A percentile compares a stretch with the other conserved stretches of the same genome.
phyloP scores from a whole-genome alignment of 192 early-diverging fungal genomes.

The Coemansia sp. region DNA sequence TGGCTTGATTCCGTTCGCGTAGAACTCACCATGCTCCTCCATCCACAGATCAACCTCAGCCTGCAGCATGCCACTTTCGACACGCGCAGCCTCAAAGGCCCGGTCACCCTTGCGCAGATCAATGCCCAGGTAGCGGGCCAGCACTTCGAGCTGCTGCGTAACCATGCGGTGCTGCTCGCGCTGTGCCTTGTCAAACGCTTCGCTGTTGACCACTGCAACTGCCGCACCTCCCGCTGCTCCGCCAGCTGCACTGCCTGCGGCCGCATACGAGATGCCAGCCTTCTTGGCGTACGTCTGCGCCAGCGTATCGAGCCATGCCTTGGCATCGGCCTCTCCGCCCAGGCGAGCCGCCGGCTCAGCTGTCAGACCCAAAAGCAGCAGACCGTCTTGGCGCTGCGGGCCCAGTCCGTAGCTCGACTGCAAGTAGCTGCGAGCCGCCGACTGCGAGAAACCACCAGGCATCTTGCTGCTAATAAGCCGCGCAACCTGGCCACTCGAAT shows the following conservation, averaged over 20 bases:
- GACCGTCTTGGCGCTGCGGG: constrained; percentile 74
- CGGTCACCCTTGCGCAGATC: constrained; percentile 87
- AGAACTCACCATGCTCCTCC: constrained; percentile 89
- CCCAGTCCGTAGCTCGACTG: constrained; percentile 43
- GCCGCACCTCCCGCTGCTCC: constrained; percentile 15
- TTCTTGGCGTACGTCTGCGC: constrained; percentile 77
- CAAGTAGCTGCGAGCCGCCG: not conserved
- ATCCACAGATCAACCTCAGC: constrained; percentile 85
- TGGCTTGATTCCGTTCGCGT: constrained; percentile 87
- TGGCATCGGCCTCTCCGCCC: constrained; percentile 78
- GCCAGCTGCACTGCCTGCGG: constrained; percentile 51
- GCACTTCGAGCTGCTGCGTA: constrained; percentile 82
- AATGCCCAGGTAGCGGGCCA: constrained; percentile 80
- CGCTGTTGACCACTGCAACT: constrained; percentile 81
- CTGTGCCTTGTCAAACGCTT: constrained; percentile 85
- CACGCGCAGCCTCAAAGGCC: constrained; percentile 66
- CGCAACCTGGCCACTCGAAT: not conserved
- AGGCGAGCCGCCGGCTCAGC: not conserved
- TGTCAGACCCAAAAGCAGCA: constrained; percentile 74
- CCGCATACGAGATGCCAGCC: constrained; percentile 69
- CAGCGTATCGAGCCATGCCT: constrained; percentile 80
- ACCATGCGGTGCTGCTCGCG: constrained; percentile 75
- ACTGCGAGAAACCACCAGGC: constrained; percentile 56
- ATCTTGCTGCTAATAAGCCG: constrained; percentile 6
- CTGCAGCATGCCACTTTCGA: constrained; percentile 67